Conservation (phyloP, 148 eudicot genomes). For the Polygonum maritimum region DNA sequence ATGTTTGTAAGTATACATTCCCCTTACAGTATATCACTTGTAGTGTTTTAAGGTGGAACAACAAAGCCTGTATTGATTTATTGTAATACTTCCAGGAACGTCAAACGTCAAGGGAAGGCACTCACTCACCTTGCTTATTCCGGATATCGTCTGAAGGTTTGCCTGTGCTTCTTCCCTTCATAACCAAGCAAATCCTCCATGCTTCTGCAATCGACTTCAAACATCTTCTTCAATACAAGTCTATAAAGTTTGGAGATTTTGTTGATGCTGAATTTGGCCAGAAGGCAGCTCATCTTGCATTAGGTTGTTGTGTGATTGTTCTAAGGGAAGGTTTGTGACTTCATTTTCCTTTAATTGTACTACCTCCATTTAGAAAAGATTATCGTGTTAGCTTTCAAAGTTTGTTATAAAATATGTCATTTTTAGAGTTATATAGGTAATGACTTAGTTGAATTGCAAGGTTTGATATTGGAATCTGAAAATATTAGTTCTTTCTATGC, state of each 20-base stretch:
- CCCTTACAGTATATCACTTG: background rate
- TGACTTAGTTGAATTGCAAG: too few relatives aligned
- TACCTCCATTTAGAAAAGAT: too few relatives aligned
- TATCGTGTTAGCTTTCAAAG: too few relatives aligned
- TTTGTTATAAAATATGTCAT: too few relatives aligned
- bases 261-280: conserved; percentile 62
- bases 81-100: conserved; percentile 43
- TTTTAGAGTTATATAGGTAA: too few relatives aligned
- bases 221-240: conserved; percentile 77
- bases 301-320: conserved; percentile 84
- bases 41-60: background rate
- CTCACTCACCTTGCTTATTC: conserved; percentile 57
- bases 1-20: conserved; percentile 79
- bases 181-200: conserved; percentile 74
- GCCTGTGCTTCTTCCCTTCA: conserved; percentile 78
- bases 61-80: background rate
- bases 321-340: conserved; percentile 55
- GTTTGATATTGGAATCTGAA: too few relatives aligned
- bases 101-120: conserved; percentile 81
- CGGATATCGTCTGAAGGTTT: conserved; percentile 98
- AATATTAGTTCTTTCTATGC: too few relatives aligned
- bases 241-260: conserved; percentile 70
- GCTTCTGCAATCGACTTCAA: conserved; percentile 70
- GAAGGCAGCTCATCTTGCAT: conserved; percentile 45
- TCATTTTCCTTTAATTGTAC: background rate